phyloP scores from a whole-genome alignment of 148 eudicot species.

The Rhododendron mucronatum region DNA sequence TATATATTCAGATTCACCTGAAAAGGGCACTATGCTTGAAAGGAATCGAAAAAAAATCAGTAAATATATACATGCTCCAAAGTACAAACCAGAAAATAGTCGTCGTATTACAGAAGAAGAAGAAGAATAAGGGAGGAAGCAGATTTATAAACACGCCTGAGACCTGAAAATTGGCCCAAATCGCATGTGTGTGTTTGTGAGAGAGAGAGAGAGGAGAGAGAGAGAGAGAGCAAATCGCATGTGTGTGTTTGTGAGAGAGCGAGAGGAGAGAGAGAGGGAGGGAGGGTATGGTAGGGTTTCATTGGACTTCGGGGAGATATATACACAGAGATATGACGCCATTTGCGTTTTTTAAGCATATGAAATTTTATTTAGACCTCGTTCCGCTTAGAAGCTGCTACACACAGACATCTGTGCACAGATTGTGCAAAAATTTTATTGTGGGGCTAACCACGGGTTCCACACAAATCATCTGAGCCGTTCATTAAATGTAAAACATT shows the following conservation, averaged over 20 bases:
- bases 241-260: background rate
- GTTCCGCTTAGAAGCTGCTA: too few species aligned
- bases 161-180: slow-evolving; percentile 1
- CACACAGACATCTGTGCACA: too few species aligned
- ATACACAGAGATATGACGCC: background rate
- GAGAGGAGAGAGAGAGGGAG: slow-evolving; percentile 7
- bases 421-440: too few species aligned
- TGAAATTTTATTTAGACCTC: background rate
- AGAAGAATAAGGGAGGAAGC: background rate
- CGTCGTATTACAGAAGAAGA: background rate
- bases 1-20: background rate
- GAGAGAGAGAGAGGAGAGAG: slow-evolving; percentile 7
- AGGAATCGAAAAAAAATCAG: background rate
- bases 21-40: background rate
- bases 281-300: background rate
- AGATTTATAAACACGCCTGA: background rate
- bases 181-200: background rate
- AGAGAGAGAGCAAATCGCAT: background rate
- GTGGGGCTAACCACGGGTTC: too few species aligned
- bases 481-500: too few species aligned
- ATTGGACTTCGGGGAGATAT: background rate
- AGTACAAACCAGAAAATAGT: background rate
- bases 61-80: background rate
- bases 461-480: too few species aligned
- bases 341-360: background rate